These are phyloP conservation scores for Cryptomeria japonica DNA, from an alignment of 75 land plant genomes.

Conservation along the genomic window DNA sequence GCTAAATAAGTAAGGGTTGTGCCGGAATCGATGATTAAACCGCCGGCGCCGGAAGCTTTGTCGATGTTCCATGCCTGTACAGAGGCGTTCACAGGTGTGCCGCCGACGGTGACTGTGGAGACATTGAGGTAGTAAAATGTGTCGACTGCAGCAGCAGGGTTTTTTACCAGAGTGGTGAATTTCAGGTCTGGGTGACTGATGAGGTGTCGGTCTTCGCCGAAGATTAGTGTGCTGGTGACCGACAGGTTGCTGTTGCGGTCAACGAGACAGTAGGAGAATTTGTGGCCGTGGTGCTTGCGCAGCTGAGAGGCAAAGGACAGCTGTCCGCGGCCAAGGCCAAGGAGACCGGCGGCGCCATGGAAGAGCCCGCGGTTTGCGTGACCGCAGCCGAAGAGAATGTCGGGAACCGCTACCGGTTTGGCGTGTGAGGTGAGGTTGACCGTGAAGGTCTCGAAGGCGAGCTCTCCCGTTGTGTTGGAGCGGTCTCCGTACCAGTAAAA, in stretches of 20 bases:
- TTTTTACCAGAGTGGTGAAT: constrained; percentile 50
- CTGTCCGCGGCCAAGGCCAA: constrained; percentile 88
- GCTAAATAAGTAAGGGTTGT: constrained; percentile 86
- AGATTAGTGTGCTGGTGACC: constrained; percentile 70
- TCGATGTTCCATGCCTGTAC: constrained; percentile 33
- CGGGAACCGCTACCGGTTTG: constrained; percentile 31
- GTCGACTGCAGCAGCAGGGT: constrained; percentile 38
- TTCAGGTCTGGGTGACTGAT: constrained; percentile 44
- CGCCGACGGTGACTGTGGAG: constrained; percentile 56
- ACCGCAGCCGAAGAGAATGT: constrained; percentile 90
- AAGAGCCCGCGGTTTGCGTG: constrained; percentile 92
- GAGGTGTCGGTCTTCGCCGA: constrained; percentile 68
- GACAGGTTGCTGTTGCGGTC: constrained; percentile 61
- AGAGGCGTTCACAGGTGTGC: constrained; percentile 50
- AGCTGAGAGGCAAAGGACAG: constrained; percentile 91
- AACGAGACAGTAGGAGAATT: constrained; percentile 92
- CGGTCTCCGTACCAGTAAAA: constrained; percentile 93
- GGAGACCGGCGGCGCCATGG: constrained; percentile 86
- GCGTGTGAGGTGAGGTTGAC: constrained; percentile 45
- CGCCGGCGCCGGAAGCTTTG: constrained; percentile 43
- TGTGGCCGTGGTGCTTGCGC: constrained; percentile 47
- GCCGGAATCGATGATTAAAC: constrained; percentile 92
- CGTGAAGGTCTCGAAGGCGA: constrained; percentile 79
- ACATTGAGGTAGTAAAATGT: constrained; percentile 86
- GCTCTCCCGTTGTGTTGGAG: constrained; percentile 94